These are phyloP conservation scores for Geosmithia flava DNA, from an alignment of 2,329 filamentous ascomycete genomes.

Conservation along the genomic window DNA sequence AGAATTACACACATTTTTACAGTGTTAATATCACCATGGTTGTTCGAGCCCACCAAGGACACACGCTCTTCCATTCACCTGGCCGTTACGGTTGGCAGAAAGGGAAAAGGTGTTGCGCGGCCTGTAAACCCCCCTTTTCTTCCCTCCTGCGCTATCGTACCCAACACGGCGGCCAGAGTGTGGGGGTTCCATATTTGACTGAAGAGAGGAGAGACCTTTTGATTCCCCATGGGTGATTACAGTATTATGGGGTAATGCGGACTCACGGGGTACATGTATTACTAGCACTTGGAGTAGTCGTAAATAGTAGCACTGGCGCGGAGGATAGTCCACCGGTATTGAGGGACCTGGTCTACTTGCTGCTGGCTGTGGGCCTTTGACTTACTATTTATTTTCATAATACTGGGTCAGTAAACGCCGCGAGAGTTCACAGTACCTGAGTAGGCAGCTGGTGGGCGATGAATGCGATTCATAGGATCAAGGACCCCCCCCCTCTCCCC, in stretches of 20 bases:
- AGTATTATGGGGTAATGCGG: not conserved
- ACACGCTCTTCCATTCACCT: not conserved
- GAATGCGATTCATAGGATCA: not conserved
- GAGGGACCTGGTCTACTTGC: not conserved
- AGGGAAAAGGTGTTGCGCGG: not conserved
- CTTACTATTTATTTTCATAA: not conserved
- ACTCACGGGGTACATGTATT: not conserved
- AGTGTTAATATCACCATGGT: not conserved
- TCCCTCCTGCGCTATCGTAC: not conserved
- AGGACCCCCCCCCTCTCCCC: too few species aligned
- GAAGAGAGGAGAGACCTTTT: not conserved
- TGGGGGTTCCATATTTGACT: not conserved
- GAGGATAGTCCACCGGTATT: not conserved
- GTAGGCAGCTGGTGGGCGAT: not conserved
- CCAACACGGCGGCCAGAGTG: not conserved
- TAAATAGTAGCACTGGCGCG: not conserved
- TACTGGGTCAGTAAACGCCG: not conserved
- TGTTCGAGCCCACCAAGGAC: not conserved
- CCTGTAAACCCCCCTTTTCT: not conserved
- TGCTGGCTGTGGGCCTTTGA: not conserved
- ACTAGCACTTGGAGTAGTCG: not conserved
- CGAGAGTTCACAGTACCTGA: not conserved
- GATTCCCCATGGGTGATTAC: not conserved
- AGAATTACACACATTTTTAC: not conserved
- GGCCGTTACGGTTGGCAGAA: not conserved